Conservation (phyloP, 352 stramenopile genomes). For the Phytophthora europaea region DNA sequence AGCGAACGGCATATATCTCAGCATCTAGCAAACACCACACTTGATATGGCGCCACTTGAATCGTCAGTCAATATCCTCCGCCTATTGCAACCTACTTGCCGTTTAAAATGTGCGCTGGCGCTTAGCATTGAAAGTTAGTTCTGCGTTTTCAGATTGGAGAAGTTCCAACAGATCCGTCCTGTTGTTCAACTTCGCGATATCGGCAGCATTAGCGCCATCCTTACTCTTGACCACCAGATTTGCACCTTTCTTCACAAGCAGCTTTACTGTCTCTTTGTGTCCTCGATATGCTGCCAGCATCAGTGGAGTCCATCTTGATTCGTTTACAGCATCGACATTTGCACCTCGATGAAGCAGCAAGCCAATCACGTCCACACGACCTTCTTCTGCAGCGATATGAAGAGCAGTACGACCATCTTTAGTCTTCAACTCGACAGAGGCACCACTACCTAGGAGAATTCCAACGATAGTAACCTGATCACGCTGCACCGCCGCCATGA, state of each 20-base stretch:
- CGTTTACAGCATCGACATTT: constrained; percentile 3
- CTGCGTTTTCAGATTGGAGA: neutral
- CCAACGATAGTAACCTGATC: constrained; percentile 6
- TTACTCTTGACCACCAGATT: constrained; percentile 7
- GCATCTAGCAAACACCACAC: neutral
- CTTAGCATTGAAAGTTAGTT: neutral
- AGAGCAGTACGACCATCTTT: constrained; percentile 16
- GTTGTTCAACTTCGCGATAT: constrained; percentile 17
- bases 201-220: neutral
- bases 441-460: constrained; percentile 10
- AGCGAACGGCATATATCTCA: constrained; percentile 1
- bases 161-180: constrained; percentile 15
- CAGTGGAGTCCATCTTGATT: constrained; percentile 7
- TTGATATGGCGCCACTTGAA: neutral
- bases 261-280: constrained; percentile 14
- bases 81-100: neutral
- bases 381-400: constrained; percentile 26
- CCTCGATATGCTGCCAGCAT: constrained; percentile 22
- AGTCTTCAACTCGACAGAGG: neutral
- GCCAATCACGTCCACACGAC: constrained; percentile 6
- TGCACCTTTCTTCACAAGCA: constrained; percentile 12
- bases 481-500: constrained; percentile 18
- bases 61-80: too few relatives aligned
- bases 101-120: neutral
- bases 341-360: constrained; percentile 13